Evolutionary conservation across 2,329 filamentous ascomycete genomes (phyloP).

Genomic region (Colletotrichum tabaci): DNA sequence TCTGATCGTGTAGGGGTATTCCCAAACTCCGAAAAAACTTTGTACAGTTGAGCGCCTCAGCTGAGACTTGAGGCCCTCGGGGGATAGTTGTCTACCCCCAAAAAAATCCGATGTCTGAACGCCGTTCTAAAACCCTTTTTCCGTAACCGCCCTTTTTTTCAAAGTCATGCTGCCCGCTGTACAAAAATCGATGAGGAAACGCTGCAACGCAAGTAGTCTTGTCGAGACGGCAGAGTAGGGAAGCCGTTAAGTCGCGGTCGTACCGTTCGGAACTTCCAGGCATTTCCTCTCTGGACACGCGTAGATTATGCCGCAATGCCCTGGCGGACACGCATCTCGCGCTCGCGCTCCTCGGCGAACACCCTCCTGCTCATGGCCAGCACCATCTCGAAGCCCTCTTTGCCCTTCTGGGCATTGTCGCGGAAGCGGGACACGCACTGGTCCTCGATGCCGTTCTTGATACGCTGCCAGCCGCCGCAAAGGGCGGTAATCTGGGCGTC

Average conservation of each 20-base stretch:
- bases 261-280: background rate
- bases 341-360: conserved; percentile 89
- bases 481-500: conserved; percentile 93
- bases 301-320: conserved; percentile 31
- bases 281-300: background rate
- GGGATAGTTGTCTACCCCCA: background rate
- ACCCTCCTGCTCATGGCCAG: conserved; percentile 93
- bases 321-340: conserved; percentile 54
- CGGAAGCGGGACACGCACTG: conserved; percentile 89
- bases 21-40: conserved; percentile 33
- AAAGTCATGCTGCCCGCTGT: conserved; percentile 33
- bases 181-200: conserved; percentile 25
- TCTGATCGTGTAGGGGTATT: conserved; percentile 40
- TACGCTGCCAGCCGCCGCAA: conserved; percentile 96
- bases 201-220: conserved; percentile 22
- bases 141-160: conserved; percentile 9
- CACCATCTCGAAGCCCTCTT: conserved; percentile 95
- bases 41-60: conserved; percentile 15
- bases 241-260: background rate
- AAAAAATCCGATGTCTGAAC: conserved; percentile 17
- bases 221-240: background rate
- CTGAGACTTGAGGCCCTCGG: background rate
- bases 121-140: conserved; percentile 33
- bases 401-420: conserved; percentile 91
- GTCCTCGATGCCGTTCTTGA: conserved; percentile 97